Evolutionary conservation across 768 basidiomycete genomes (phyloP), one percentile per base, ranked within the genome.

Genomic region (Kwoniella shandongensis): DNA sequence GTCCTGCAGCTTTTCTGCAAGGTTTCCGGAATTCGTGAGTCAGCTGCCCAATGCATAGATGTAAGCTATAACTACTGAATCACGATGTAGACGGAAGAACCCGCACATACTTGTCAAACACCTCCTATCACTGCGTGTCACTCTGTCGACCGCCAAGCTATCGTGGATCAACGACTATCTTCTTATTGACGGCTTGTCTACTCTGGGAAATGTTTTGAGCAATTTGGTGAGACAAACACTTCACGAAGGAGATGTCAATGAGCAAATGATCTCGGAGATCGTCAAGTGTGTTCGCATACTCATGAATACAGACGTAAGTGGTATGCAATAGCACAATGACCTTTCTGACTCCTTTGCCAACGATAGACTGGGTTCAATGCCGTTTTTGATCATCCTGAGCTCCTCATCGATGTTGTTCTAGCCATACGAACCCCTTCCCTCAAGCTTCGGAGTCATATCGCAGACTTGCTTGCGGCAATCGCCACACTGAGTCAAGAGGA

Each of bases 381-480:
- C 57, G 85, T 89, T 12, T 75, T 91, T 30, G 72, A 79, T 6
- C 83, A 84, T 8, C 81, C 87, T 0, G 83, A 79, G 0, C 79
- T 89, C 29, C 81, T 92, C 59, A 85, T 84, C 1, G 83, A 88
- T 62, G 83, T 93, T 63, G 79, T 85, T 15, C 88, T 88, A 66
- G 82, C 85, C 0, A 81, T 93, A 12, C 83, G 86, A 61, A 80
- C 80, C 1, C 79, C 86, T 0, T 85, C 86, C 10, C 77, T 82
- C 50, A 91, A 88, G 73, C 78, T 88, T 8, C 83, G 88, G 55
- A 81, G 84, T 0, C 79, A 88, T 22, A 81, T 83, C 0, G 84
- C 86, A 3, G 89, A 93, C 63, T 80, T 93, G 25, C 81, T 97
- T 10, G 88, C 89, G 1, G 92, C 87, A 0, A 83, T 93, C 39